Evolutionary conservation across 2,329 filamentous ascomycete genomes (phyloP), one percentile per base, ranked within the genome.

Genomic region (Botrytis fragariae): DNA sequence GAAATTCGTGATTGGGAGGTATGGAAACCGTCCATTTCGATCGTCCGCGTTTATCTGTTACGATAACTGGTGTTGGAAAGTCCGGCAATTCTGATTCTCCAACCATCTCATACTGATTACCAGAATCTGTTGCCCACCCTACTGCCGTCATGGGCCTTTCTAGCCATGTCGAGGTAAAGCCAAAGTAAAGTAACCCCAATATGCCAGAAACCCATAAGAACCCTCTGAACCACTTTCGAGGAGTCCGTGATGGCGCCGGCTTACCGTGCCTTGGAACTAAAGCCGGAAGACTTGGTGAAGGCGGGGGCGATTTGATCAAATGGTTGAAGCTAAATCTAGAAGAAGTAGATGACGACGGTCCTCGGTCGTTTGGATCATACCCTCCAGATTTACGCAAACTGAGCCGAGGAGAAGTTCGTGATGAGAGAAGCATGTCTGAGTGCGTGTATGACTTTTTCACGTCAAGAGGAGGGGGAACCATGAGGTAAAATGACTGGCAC

Each of bases 11-110:
- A 73, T 86, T 86, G 10, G 86, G 84, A 0, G 93, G 93, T 54
- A 97, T 94, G 1, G 89, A 94, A 18, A 97, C 88, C 0, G 93
- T 96, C 94, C 94, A 97, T 80, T 88, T 91, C 18, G 89, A 85
- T 69, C 86, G 87, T 4, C 91, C 92, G 62, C 85, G 84, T 39
- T 84, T 83, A 82, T 94, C 92, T 22, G 86, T 88, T 63, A 95
- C 85, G 9, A 93, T 86, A 32, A 96, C 86, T 0, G 93, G 92
- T 0, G 91, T 92, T 0, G 93, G 91, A 75, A 92, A 90, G 42
- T 91, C 86, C 0, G 93, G 92, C n/a, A 94, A 81, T 60, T 85
- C 84, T 74, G 90, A 87, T 74, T 89, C 89, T 54, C 86, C 88
- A 12, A 92, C 87, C 86, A 93, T 90, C 78, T 93, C 90, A 80